Percentiles rank a stretch among this genome's conserved stretches.
Evolutionary conservation across 164 flowering plant genomes (phyloP).

Genomic region (Stephania cephalantha): DNA sequence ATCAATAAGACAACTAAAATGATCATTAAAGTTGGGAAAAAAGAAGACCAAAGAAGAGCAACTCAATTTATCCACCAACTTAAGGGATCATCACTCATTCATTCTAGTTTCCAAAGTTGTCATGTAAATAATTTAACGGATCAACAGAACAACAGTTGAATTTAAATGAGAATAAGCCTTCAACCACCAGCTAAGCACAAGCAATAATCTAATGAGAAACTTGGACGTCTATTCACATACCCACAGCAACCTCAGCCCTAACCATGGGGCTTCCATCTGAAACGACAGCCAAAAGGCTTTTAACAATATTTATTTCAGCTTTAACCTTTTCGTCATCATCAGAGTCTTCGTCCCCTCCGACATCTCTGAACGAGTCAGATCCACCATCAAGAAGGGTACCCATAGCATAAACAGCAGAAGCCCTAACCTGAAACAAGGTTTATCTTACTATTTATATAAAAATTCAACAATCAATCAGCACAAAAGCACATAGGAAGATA

Average conservation of each 20-base stretch:
- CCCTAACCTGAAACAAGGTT: constrained; percentile 65
- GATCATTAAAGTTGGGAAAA: neutral
- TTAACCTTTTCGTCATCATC: constrained; percentile 87
- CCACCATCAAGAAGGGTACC: constrained; percentile 84
- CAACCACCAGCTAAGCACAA: neutral
- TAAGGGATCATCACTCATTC: neutral
- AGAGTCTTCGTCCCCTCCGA: constrained; percentile 60
- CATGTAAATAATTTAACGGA: neutral
- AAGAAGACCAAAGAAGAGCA: neutral
- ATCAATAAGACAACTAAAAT: neutral
- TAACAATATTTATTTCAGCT: constrained; percentile 65
- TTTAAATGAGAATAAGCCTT: neutral
- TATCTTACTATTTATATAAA: constrained; percentile 4
- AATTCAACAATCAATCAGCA: neutral
- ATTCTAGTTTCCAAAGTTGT: neutral
- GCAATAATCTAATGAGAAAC: neutral
- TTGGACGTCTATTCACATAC: constrained; percentile 37
- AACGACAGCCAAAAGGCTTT: constrained; percentile 61
- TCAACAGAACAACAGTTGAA: neutral
- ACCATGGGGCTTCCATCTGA: constrained; percentile 97
- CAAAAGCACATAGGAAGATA: neutral
- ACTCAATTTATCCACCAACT: neutral
- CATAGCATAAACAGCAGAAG: constrained; percentile 84
- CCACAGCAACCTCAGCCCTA: constrained; percentile 91
- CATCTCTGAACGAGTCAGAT: constrained; percentile 59